A percentile compares a stretch with the other conserved stretches of the same genome.
Evolutionary conservation across 176 grass and related monocot genomes (phyloP).

Genomic region (Ananas comosus): DNA sequence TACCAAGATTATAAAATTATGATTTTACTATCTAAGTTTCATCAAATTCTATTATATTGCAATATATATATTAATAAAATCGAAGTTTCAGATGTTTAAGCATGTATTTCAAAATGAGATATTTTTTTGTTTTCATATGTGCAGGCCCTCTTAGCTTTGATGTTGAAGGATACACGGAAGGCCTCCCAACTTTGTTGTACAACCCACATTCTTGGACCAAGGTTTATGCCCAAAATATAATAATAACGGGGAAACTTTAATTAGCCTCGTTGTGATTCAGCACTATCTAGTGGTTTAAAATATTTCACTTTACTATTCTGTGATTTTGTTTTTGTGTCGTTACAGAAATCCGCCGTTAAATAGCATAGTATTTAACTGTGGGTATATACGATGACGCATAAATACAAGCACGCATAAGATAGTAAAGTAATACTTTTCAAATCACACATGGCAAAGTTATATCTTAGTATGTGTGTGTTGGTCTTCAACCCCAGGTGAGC

Average conservation of each 20-base stretch:
- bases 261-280: too few species aligned
- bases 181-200: slow-evolving; percentile 40
- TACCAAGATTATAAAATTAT: too few species aligned
- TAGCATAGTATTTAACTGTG: too few species aligned
- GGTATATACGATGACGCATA: too few species aligned
- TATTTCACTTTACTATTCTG: neutral
- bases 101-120: too few species aligned
- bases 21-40: too few species aligned
- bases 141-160: slow-evolving; percentile 57
- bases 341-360: too few species aligned
- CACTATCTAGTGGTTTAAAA: neutral
- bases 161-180: slow-evolving; percentile 9
- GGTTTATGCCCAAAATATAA: slow-evolving; percentile 6
- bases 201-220: slow-evolving; percentile 50
- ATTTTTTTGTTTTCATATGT: slow-evolving; percentile 11
- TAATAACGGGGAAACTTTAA: too few species aligned
- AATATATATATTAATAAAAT: too few species aligned
- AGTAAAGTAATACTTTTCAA: neutral
- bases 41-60: too few species aligned
- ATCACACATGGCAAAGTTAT: too few species aligned
- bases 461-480: neutral
- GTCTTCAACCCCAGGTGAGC: slow-evolving; percentile 20
- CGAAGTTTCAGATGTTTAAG: too few species aligned
- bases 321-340: neutral
- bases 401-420: neutral